Evolutionary conservation across 2,329 filamentous ascomycete genomes (phyloP), one percentile per base, ranked within the genome.

Genomic region (Raffaelea albimanens): DNA sequence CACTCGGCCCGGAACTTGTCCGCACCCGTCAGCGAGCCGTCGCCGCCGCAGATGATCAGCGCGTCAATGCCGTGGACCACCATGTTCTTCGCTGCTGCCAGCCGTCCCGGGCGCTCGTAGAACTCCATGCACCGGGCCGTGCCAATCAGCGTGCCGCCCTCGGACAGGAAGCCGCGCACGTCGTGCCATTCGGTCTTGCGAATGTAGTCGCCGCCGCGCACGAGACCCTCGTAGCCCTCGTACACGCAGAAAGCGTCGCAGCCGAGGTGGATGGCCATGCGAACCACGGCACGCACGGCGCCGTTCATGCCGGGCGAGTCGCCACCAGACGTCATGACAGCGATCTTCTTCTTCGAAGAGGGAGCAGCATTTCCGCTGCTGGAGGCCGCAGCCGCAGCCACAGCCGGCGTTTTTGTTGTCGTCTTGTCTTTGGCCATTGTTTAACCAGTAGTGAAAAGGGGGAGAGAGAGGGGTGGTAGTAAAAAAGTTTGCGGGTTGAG

Each of bases 241-340:
- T 91, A 93, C 62, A 93, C 72, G 57, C 83, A 87, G 59, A 79
- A 93, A 52, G 85, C 76, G 58, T 90, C 85, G 61, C 86, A 91
- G 52, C 78, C 83, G 66, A 86, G 79, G 65, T 93, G 82, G 56
- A 97, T 87, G 44, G 89, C 80, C 78, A 89, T 95, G 57, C 93
- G 85, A 50, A 98, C 87, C 23, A 95, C 86, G 44, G 90, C 88
- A 52, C 90, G 80, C 34, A 96, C 88, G 33, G 87, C 87, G 52
- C 82, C 88, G 67, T 93, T 95, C 90, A 96, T 96, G 63, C 90
- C 90, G 2, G 88, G 90, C 55, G 88, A 87, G 74, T 96, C 90
- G 61, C 90, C 90, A 61, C 90, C 90, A 57, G 87, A 94, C 61
- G 90, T 96, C 83, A 96, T 88, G 65, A 96, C 82, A 55, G 83